Conservation (phyloP, 2,329 filamentous ascomycete species). For the Nothophaeocryptopus gaeumannii region DNA sequence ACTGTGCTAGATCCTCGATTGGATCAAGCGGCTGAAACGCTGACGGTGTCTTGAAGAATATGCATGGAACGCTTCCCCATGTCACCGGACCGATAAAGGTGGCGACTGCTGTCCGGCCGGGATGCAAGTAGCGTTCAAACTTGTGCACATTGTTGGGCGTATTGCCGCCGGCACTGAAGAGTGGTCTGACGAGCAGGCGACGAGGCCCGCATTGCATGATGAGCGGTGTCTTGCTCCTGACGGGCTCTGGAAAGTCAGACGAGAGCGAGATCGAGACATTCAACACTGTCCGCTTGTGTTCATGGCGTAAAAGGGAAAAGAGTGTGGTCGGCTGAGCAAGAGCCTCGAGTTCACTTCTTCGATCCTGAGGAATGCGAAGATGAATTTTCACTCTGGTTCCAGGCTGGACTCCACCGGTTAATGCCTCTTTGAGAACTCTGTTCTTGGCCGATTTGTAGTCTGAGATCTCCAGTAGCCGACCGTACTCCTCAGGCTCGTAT, state of each 20-base stretch:
- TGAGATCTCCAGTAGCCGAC: constrained; percentile 77
- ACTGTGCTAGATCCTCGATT: constrained; percentile 37
- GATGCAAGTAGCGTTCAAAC: constrained; percentile 86
- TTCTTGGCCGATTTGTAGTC: constrained; percentile 85
- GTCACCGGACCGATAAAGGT: constrained; percentile 86
- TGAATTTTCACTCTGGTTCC: constrained; percentile 82
- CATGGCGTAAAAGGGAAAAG: constrained; percentile 86
- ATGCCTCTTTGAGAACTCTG: constrained; percentile 72
- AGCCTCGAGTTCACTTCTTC: constrained; percentile 53
- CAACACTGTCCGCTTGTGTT: constrained; percentile 87
- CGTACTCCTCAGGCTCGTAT: constrained; percentile 87
- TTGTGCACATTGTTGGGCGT: constrained; percentile 98
- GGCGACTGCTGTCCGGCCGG: constrained; percentile 83
- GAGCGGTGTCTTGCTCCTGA: constrained; percentile 90
- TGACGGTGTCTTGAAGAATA: constrained; percentile 70
- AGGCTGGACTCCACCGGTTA: constrained; percentile 80
- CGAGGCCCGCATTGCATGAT: constrained; percentile 89
- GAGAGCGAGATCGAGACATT: constrained; percentile 88
- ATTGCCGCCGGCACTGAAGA: constrained; percentile 85
- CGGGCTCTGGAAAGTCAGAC: constrained; percentile 68
- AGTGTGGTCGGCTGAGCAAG: constrained; percentile 64
- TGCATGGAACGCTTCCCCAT: constrained; percentile 85
- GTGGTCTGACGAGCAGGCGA: constrained; percentile 79
- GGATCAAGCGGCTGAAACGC: constrained; percentile 45
- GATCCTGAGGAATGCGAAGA: constrained; percentile 52